Evolutionary conservation across 495 filamentous ascomycete species (phyloP).

Genomic region (Astrothelium macrocarpum): DNA sequence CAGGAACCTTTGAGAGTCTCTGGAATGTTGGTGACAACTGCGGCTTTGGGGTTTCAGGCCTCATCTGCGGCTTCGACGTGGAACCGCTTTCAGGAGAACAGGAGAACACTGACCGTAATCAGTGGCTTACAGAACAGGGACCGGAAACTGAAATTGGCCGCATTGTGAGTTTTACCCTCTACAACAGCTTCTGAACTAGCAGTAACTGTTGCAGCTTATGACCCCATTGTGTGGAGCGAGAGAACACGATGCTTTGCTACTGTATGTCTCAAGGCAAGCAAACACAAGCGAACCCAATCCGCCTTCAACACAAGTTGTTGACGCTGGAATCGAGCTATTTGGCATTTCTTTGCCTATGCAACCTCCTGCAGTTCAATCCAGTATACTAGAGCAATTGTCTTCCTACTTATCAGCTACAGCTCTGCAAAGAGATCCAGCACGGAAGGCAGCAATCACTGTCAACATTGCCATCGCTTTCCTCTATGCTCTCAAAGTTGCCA

Average conservation of each 20-base stretch:
- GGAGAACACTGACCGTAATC: conserved; percentile 42
- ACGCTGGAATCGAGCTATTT: conserved; percentile 85
- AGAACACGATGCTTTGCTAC: conserved; percentile 79
- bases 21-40: conserved; percentile 95
- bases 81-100: conserved; percentile 62
- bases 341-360: conserved; percentile 82
- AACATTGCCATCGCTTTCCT: conserved; percentile 80
- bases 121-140: conserved; percentile 53
- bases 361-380: conserved; percentile 84
- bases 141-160: conserved; percentile 63
- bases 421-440: conserved; percentile 75
- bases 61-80: conserved; percentile 68
- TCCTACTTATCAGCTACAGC: conserved; percentile 70
- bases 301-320: conserved; percentile 84
- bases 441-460: conserved; percentile 80
- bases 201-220: conserved; percentile 41
- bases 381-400: conserved; percentile 83
- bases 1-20: conserved; percentile 78
- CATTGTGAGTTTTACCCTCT: conserved; percentile 35
- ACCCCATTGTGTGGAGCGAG: conserved; percentile 73
- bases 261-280: conserved; percentile 48
- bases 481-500: conserved; percentile 69
- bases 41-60: conserved; percentile 82
- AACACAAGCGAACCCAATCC: conserved; percentile 53
- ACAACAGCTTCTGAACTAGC: background rate